Evolutionary conservation across 345 rosid species (phyloP).

Genomic region (Eucalyptus albens): DNA sequence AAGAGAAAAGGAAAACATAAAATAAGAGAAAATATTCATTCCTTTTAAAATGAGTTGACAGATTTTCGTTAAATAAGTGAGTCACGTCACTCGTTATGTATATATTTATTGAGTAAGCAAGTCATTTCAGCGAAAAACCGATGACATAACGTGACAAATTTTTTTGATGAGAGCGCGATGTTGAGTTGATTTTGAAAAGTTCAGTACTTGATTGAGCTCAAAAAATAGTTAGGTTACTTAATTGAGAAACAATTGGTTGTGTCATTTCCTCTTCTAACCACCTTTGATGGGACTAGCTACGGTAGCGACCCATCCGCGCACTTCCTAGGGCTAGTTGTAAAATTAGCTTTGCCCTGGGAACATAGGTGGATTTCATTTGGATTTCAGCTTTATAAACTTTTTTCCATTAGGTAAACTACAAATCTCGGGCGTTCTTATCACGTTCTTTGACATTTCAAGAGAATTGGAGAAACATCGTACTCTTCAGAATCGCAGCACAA

Average conservation of each 20-base stretch:
- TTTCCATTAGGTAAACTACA: background rate
- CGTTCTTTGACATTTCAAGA: background rate
- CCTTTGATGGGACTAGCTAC: background rate
- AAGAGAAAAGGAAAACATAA: too few species aligned
- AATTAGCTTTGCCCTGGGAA: background rate
- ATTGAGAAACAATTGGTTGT: too few species aligned
- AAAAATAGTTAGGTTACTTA: too few species aligned
- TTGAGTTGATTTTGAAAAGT: background rate
- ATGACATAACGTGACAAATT: rapidly evolving
- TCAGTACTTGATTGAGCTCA: background rate
- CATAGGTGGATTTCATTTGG: background rate
- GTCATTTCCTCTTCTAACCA: background rate
- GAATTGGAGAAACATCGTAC: background rate
- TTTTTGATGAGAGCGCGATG: background rate
- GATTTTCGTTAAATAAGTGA: too few species aligned
- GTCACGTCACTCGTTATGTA: background rate
- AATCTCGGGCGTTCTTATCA: background rate
- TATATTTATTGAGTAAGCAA: background rate
- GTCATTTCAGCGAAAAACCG: rapidly evolving
- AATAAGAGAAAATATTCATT: too few species aligned
- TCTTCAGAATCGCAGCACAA: background rate
- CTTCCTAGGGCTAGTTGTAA: background rate
- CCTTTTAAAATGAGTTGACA: too few species aligned
- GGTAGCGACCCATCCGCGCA: background rate
- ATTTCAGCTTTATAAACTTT: background rate